These are phyloP conservation scores for Claviceps pazoutovae DNA, from an alignment of 2,329 filamentous ascomycete species.

Conservation along the genomic window DNA sequence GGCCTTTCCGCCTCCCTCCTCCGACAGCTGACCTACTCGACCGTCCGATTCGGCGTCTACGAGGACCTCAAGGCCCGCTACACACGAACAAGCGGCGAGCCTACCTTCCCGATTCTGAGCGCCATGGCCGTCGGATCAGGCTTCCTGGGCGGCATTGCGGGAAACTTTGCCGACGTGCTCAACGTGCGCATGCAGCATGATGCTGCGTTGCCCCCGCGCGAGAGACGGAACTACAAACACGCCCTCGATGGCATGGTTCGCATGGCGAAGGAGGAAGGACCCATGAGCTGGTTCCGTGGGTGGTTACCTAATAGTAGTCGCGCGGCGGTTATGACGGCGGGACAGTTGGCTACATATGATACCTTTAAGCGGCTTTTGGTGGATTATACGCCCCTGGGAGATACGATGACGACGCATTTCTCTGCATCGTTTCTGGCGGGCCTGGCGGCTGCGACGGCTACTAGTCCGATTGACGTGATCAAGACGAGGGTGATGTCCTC, in stretches of 20 bases:
- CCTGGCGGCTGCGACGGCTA: constrained; percentile 72
- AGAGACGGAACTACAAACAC: constrained; percentile 79
- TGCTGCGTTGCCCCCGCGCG: constrained; percentile 54
- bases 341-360: constrained; percentile 75
- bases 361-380: constrained; percentile 62
- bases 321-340: constrained; percentile 77
- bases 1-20: constrained; percentile 87
- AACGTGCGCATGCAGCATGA: constrained; percentile 99
- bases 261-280: constrained; percentile 78
- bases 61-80: constrained; percentile 69
- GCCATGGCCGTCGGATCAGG: constrained; percentile 73
- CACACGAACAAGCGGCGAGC: constrained; percentile 36
- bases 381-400: constrained; percentile 48
- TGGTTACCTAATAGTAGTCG: constrained; percentile 71
- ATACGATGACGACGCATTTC: constrained; percentile 67
- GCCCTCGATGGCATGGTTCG: constrained; percentile 74
- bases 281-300: constrained; percentile 64
- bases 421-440: constrained; percentile 64
- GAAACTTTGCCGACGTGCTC: constrained; percentile 89
- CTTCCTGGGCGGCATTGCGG: constrained; percentile 75
- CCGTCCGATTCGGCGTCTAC: constrained; percentile 91
- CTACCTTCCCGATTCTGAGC: constrained; percentile 64
- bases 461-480: constrained; percentile 75
- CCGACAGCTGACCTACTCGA: constrained; percentile 91
- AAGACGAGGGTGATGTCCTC: constrained; percentile 80